Percentiles rank a stretch among this genome's conserved stretches.
phyloP scores from a whole-genome alignment of 768 basidiomycete genomes.

The Hortiboletus campestris region DNA sequence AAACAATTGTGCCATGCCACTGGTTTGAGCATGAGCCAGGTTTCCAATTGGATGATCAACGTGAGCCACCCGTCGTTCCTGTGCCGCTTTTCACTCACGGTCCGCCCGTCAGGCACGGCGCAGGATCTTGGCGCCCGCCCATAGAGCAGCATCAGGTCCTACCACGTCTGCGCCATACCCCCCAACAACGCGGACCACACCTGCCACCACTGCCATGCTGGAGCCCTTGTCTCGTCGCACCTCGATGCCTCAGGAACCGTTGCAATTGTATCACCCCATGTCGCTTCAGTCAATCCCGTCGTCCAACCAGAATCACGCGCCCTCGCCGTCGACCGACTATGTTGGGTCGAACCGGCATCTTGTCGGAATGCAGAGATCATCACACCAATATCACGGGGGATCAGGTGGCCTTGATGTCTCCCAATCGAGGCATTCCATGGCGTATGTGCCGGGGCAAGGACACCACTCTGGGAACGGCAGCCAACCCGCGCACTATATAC shows the following conservation, averaged over 20 bases:
- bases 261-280: conserved; percentile 79
- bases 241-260: conserved; percentile 65
- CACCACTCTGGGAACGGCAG: conserved; percentile 41
- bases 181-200: conserved; percentile 35
- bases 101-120: conserved; percentile 59
- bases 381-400: conserved; percentile 29
- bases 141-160: conserved; percentile 70
- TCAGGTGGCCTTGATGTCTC: conserved; percentile 23
- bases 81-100: conserved; percentile 12
- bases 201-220: conserved; percentile 25
- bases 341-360: conserved; percentile 43
- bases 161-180: conserved; percentile 78
- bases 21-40: conserved; percentile 84
- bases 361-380: conserved; percentile 39
- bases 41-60: conserved; percentile 94
- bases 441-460: conserved; percentile 38
- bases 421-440: conserved; percentile 39
- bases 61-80: conserved; percentile 39
- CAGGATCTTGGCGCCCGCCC: conserved; percentile 80
- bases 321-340: conserved; percentile 39
- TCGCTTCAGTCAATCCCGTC: conserved; percentile 56
- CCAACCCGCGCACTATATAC: conserved; percentile 30
- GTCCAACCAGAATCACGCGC: conserved; percentile 33
- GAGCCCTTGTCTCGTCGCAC: conserved; percentile 53
- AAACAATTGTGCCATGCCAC: conserved; percentile 85